Evolutionary conservation across 192 early-diverging fungal genomes (phyloP).

Genomic region (Coemansia sp.): DNA sequence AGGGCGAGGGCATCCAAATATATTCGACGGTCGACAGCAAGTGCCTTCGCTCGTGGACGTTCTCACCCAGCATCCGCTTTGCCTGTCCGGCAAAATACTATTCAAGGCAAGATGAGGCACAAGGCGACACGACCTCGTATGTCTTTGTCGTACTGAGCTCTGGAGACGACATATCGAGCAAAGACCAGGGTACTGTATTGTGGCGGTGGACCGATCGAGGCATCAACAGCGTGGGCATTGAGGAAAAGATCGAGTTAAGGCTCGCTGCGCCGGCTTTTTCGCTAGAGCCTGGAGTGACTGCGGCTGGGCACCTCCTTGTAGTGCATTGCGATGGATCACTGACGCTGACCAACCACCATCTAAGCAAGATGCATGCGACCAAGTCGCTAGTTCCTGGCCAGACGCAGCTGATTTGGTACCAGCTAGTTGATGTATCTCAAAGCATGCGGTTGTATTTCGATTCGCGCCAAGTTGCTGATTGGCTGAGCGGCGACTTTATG

Average conservation of each 20-base stretch:
- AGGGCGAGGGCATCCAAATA: slow-evolving; percentile 47
- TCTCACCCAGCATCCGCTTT: slow-evolving; percentile 44
- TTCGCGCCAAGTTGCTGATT: slow-evolving; percentile 46
- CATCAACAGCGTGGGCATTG: slow-evolving; percentile 42
- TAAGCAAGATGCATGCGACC: slow-evolving; percentile 6
- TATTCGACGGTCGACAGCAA: slow-evolving; percentile 45
- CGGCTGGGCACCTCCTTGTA: slow-evolving; percentile 23
- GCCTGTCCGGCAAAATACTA: slow-evolving; percentile 46
- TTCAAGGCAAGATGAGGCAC: slow-evolving; percentile 8
- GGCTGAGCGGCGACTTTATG: slow-evolving; percentile 28
- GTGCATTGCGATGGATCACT: slow-evolving; percentile 34
- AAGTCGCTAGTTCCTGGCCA: slow-evolving; percentile 9
- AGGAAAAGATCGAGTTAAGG: slow-evolving; percentile 29
- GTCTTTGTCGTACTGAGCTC: slow-evolving; percentile 35
- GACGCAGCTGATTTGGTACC: slow-evolving; percentile 34
- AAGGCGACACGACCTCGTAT: slow-evolving; percentile 7
- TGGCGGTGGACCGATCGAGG: slow-evolving; percentile 51
- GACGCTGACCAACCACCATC: slow-evolving; percentile 19
- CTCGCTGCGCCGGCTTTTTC: slow-evolving; percentile 17
- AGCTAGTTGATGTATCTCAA: slow-evolving; percentile 39
- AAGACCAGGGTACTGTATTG: slow-evolving; percentile 15
- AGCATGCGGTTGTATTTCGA: slow-evolving; percentile 52
- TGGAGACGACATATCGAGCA: slow-evolving; percentile 12
- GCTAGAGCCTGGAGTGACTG: slow-evolving; percentile 33
- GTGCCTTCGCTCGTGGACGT: slow-evolving; percentile 49